Conservation (phyloP, 768 basidiomycete species). For the Hemileccinum impolitum region DNA sequence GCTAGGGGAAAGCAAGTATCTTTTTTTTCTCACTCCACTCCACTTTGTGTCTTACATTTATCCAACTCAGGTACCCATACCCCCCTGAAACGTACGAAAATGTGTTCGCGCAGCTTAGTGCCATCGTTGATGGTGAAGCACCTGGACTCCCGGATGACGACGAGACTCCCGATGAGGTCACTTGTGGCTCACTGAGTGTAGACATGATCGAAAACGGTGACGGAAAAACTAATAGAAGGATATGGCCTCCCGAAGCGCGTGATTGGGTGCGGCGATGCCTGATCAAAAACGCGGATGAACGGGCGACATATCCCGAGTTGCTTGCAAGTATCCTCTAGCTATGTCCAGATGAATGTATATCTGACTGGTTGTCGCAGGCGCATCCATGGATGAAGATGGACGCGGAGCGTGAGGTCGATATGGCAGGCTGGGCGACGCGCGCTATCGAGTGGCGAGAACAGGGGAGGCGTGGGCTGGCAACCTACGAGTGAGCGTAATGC, state of each 20-base stretch:
- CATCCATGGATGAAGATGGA: constrained; percentile 79
- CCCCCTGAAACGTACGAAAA: constrained; percentile 97
- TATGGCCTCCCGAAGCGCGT: constrained; percentile 49
- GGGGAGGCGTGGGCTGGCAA: constrained; percentile 16
- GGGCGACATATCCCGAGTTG: constrained; percentile 83
- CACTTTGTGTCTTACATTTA: constrained; percentile 1
- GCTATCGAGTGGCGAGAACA: constrained; percentile 43
- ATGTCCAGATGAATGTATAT: background rate
- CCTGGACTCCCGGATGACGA: constrained; percentile 75
- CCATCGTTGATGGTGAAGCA: constrained; percentile 93
- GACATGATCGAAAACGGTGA: constrained; percentile 15
- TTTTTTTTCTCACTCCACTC: background rate
- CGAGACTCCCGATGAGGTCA: constrained; percentile 11
- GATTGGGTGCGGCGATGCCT: constrained; percentile 84
- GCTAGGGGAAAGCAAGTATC: constrained; percentile 58
- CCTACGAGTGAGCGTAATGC: constrained; percentile 23
- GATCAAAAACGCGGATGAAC: constrained; percentile 69
- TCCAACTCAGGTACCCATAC: constrained; percentile 68
- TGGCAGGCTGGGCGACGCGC: constrained; percentile 75
- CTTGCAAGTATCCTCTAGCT: constrained; percentile 45
- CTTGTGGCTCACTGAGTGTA: constrained; percentile 3
- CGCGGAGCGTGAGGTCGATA: constrained; percentile 63
- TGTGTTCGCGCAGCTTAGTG: constrained; percentile 94
- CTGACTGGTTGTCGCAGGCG: constrained; percentile 37
- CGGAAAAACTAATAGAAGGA: constrained; percentile 13